A percentile compares a stretch with the other conserved stretches of the same genome.
phyloP scores from a whole-genome alignment of 2,329 filamentous ascomycete genomes.

The Ceratocystis diversiconidia region DNA sequence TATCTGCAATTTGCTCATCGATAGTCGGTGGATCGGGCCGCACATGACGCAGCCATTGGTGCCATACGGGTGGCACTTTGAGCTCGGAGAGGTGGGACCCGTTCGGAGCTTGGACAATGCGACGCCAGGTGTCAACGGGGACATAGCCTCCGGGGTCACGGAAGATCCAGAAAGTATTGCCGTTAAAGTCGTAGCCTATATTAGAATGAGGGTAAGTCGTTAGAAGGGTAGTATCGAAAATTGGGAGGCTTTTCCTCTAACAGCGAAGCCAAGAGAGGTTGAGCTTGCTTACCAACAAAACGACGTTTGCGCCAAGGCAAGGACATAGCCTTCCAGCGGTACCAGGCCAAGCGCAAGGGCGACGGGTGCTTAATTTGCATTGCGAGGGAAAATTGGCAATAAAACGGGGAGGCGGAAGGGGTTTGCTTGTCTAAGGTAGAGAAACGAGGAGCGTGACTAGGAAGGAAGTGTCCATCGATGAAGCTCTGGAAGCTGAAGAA shows the following conservation, averaged over 20 bases:
- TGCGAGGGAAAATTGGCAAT: not conserved
- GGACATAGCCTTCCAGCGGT: slow-evolving; percentile 46
- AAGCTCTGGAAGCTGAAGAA: not conserved
- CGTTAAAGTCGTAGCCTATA: slow-evolving; percentile 47
- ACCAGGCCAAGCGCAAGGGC: slow-evolving; percentile 33
- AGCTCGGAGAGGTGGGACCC: slow-evolving; percentile 41
- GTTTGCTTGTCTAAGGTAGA: not conserved
- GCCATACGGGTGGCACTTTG: slow-evolving; percentile 47
- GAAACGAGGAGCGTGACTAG: not conserved
- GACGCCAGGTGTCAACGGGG: slow-evolving; percentile 36
- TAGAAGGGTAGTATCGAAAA: not conserved
- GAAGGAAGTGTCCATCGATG: not conserved
- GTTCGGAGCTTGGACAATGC: slow-evolving; percentile 46
- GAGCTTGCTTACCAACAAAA: slow-evolving; percentile 38
- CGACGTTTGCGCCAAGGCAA: slow-evolving; percentile 51
- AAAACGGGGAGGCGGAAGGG: not conserved
- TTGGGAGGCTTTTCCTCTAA: not conserved
- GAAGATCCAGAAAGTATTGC: slow-evolving; percentile 59
- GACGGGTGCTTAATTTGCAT: slow-evolving; percentile 18
- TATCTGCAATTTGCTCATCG: slow-evolving; percentile 41
- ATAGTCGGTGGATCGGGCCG: slow-evolving; percentile 40
- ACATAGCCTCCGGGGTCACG: slow-evolving; percentile 32
- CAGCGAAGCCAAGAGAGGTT: not conserved
- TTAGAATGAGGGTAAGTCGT: not conserved
- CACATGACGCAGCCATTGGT: slow-evolving; percentile 53